Conservation (phyloP, 495 filamentous ascomycete genomes). For the Aspergillus sclerotiicarbonarius region DNA sequence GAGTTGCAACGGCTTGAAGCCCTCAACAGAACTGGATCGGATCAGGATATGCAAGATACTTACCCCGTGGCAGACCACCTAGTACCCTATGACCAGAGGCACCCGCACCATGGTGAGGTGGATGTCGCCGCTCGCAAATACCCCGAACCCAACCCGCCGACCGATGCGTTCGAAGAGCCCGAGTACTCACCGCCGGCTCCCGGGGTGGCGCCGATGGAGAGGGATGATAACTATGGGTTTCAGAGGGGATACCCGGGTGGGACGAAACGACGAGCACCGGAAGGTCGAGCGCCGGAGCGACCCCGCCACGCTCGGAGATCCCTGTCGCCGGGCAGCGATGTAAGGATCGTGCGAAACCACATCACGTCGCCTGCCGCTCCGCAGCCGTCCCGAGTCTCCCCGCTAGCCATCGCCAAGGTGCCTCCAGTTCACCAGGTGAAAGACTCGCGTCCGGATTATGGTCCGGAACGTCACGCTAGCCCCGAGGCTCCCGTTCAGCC, state of each 20-base stretch:
- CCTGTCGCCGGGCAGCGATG: constrained; percentile 30
- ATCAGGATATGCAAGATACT: constrained; percentile 49
- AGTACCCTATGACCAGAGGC: constrained; percentile 31
- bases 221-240: constrained; percentile 24
- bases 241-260: constrained; percentile 19
- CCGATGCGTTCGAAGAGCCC: constrained; percentile 42
- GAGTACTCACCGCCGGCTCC: constrained; percentile 52
- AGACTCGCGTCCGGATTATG: constrained; percentile 27
- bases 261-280: constrained; percentile 19
- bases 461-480: constrained; percentile 30
- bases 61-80: constrained; percentile 45
- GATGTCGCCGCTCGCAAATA: constrained; percentile 18
- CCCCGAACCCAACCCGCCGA: constrained; percentile 21
- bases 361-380: constrained; percentile 74
- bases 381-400: constrained; percentile 78
- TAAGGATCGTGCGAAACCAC: constrained; percentile 57
- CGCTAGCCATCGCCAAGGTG: constrained; percentile 62
- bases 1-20: constrained; percentile 50
- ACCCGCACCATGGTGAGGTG: constrained; percentile 21
- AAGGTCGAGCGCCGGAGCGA: constrained; percentile 23
- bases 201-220: constrained; percentile 35
- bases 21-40: constrained; percentile 42
- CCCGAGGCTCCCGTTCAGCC: constrained; percentile 35
- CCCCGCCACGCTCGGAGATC: constrained; percentile 23
- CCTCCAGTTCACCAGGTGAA: constrained; percentile 44